These are phyloP conservation scores for Taiozyma sp. DNA, from an alignment of 1,139 yeast genomes.

Conservation along the genomic window DNA sequence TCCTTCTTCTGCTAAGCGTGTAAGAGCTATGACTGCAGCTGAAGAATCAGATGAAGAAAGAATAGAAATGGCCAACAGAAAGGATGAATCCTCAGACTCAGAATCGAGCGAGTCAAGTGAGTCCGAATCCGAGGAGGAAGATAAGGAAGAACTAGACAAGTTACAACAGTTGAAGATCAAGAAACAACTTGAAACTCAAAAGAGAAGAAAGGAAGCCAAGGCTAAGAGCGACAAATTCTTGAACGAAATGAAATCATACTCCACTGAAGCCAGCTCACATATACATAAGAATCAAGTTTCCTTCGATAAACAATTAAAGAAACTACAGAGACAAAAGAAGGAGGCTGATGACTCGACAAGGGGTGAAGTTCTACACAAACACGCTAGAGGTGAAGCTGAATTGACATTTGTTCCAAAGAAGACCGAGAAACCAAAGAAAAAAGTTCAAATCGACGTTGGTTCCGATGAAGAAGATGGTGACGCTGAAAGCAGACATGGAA, in stretches of 20 bases:
- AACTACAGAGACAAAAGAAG: slow-evolving; percentile 36
- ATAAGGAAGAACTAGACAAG: slow-evolving; percentile 28
- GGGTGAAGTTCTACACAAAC: slow-evolving; percentile 57
- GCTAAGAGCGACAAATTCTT: slow-evolving; percentile 49
- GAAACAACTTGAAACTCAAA: slow-evolving; percentile 33
- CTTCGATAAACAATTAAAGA: slow-evolving; percentile 57
- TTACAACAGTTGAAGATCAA: slow-evolving; percentile 39
- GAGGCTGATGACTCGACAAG: slow-evolving; percentile 26
- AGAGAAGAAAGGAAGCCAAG: slow-evolving; percentile 43
- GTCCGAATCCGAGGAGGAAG: slow-evolving; percentile 23
- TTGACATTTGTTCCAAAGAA: slow-evolving; percentile 69
- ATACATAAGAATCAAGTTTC: slow-evolving; percentile 32
- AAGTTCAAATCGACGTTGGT: slow-evolving; percentile 24
- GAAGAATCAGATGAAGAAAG: slow-evolving; percentile 82
- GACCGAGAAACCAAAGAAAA: slow-evolving; percentile 32
- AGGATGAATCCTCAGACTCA: slow-evolving; percentile 32
- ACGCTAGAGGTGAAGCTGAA: slow-evolving; percentile 89
- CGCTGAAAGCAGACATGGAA: slow-evolving; percentile 47
- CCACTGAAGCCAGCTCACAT: slow-evolving; percentile 22
- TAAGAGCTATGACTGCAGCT: slow-evolving; percentile 76
- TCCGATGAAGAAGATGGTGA: slow-evolving; percentile 35
- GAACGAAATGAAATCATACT: slow-evolving; percentile 51
- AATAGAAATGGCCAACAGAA: slow-evolving; percentile 31
- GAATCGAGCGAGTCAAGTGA: slow-evolving; percentile 18
- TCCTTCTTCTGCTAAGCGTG: slow-evolving; percentile 38